Evolutionary conservation across 371 early-diverging fungal genomes (phyloP).

Genomic region (Mucor velutinosus): DNA sequence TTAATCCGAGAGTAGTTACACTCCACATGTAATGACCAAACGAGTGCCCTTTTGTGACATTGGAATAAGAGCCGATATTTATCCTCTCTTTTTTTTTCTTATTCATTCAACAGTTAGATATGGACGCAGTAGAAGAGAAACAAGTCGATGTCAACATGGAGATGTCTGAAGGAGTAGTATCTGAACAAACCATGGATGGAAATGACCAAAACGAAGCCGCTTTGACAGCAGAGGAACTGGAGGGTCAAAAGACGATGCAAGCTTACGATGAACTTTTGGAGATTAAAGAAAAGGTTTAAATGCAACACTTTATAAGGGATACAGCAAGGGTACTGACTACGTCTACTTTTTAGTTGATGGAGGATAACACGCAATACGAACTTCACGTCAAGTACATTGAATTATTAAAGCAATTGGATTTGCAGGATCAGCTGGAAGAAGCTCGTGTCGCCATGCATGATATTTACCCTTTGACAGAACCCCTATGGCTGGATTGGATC

Average conservation of each 20-base stretch:
- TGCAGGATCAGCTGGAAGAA: constrained; percentile 48
- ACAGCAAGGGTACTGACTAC: background rate
- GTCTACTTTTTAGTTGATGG: constrained; percentile 19
- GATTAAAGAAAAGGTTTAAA: constrained; percentile 28
- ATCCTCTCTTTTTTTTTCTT: background rate
- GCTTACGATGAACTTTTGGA: constrained; percentile 31
- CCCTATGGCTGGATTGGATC: constrained; percentile 72
- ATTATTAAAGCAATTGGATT: constrained; percentile 22
- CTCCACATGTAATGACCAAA: background rate
- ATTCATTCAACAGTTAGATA: background rate
- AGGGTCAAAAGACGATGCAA: constrained; percentile 18
- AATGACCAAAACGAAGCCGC: background rate
- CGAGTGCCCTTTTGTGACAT: background rate
- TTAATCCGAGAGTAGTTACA: background rate
- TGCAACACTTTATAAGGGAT: background rate
- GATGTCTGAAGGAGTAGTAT: background rate
- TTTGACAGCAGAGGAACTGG: background rate
- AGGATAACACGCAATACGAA: constrained; percentile 42
- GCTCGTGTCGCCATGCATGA: constrained; percentile 59
- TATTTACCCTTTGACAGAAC: constrained; percentile 63
- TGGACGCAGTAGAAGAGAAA: background rate
- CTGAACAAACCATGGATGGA: background rate
- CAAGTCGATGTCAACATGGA: background rate
- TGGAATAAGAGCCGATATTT: background rate
- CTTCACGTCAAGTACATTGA: constrained; percentile 35